phyloP scores from a whole-genome alignment of 495 filamentous ascomycete species.

The Xylaria palmicola region DNA sequence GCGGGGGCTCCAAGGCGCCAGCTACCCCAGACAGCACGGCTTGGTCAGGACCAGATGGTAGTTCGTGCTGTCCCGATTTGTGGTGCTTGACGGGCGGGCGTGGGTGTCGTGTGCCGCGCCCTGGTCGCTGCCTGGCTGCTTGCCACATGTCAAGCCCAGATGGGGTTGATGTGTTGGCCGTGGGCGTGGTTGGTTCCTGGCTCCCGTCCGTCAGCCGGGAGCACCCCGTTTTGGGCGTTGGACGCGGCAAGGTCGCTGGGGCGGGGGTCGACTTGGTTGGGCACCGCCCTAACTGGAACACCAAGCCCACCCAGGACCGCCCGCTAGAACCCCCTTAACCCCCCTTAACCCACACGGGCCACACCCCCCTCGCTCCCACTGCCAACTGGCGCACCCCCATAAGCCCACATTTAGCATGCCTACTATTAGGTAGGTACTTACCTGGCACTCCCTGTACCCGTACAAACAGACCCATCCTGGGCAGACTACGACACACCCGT shows the following conservation, averaged over 20 bases:
- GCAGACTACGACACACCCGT: conserved; percentile 5
- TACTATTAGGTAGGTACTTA: background rate
- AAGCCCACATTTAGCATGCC: background rate
- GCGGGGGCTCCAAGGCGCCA: background rate
- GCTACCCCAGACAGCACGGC: conserved; percentile 7
- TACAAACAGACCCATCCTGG: too few relatives aligned
- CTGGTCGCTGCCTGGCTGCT: conserved; percentile 6
- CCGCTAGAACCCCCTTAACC: background rate
- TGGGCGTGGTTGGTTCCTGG: conserved; percentile 17
- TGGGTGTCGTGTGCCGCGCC: background rate
- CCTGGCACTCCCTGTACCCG: background rate
- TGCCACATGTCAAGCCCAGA: conserved; percentile 19
- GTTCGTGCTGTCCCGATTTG: conserved; percentile 6
- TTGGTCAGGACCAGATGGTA: too few relatives aligned
- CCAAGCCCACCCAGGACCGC: background rate
- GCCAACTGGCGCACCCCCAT: conserved; percentile 4
- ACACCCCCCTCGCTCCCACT: background rate
- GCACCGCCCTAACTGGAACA: conserved; percentile 12
- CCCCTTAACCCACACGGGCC: conserved; percentile 6
- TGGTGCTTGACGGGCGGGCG: background rate
- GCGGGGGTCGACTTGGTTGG: conserved; percentile 10
- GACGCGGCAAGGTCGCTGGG: conserved; percentile 9
- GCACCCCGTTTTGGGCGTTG: conserved; percentile 17
- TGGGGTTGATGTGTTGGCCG: conserved; percentile 19
- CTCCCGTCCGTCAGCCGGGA: conserved; percentile 14